Conservation (phyloP, 768 basidiomycete species). For the Rhizopogon vesiculosus region DNA sequence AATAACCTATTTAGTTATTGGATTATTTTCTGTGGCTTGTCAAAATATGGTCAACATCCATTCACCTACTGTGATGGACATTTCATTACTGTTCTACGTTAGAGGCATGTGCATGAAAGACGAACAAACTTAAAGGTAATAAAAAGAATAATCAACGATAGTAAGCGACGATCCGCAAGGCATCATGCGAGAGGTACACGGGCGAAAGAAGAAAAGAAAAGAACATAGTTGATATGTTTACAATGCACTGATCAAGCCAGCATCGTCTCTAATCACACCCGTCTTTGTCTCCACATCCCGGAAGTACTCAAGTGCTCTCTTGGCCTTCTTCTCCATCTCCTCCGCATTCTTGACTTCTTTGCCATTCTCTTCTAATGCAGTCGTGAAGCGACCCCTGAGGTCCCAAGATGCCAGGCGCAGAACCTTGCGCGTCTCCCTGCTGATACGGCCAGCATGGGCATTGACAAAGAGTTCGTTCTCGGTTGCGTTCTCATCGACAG, state of each 20-base stretch:
- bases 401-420: slow-evolving; percentile 90
- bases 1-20: too few relatives aligned
- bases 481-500: slow-evolving; percentile 39
- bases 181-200: neutral
- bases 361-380: slow-evolving; percentile 73
- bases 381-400: slow-evolving; percentile 72
- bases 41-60: neutral
- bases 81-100: neutral
- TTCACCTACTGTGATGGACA: neutral
- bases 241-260: slow-evolving; percentile 12
- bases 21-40: too few relatives aligned
- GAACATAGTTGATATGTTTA: slow-evolving; percentile 4
- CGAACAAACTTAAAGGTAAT: neutral
- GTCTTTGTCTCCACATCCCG: slow-evolving; percentile 44
- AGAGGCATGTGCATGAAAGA: slow-evolving; percentile 2
- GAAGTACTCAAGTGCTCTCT: slow-evolving; percentile 73
- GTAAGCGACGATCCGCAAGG: neutral
- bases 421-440: slow-evolving; percentile 90
- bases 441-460: slow-evolving; percentile 63
- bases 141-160: slow-evolving; percentile 1
- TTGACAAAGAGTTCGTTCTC: slow-evolving; percentile 59
- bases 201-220: neutral
- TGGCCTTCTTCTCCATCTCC: slow-evolving; percentile 66
- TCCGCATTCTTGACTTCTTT: slow-evolving; percentile 77
- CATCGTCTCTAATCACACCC: slow-evolving; percentile 27